These are phyloP conservation scores for Colletotrichum sp. DNA, from an alignment of 2,329 filamentous ascomycete species.

Conservation along the genomic window DNA sequence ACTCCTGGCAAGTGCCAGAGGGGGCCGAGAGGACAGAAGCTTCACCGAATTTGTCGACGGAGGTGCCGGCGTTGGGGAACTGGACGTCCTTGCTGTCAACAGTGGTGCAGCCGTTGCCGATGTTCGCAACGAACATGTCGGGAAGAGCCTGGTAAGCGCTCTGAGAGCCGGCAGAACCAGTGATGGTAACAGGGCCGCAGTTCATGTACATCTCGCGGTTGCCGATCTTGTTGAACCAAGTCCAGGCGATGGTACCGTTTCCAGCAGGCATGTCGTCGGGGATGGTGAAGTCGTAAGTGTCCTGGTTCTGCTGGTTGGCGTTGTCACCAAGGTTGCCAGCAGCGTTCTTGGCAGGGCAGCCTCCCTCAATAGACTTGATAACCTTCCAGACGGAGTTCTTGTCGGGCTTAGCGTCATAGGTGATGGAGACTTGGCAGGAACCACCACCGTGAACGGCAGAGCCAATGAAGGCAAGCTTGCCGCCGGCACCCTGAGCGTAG, in stretches of 20 bases:
- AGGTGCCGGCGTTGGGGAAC: neutral
- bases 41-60: neutral
- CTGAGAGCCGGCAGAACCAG: constrained; percentile 53
- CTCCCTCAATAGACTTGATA: constrained; percentile 85
- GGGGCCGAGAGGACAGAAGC: too few species aligned
- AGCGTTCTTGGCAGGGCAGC: constrained; percentile 72
- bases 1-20: too few species aligned
- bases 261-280: constrained; percentile 76
- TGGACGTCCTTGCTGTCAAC: constrained; percentile 39
- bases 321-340: constrained; percentile 62
- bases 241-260: constrained; percentile 85
- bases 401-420: constrained; percentile 75
- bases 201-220: constrained; percentile 99
- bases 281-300: constrained; percentile 72
- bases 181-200: constrained; percentile 78
- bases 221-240: constrained; percentile 92
- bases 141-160: constrained; percentile 68
- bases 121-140: constrained; percentile 77
- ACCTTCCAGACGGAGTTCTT: constrained; percentile 80
- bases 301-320: constrained; percentile 49
- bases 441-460: constrained; percentile 87
- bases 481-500: constrained; percentile 66
- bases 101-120: constrained; percentile 55
- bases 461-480: constrained; percentile 71
- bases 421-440: constrained; percentile 88